A percentile compares a stretch with the other conserved stretches of the same genome.
Evolutionary conservation across 2,329 filamentous ascomycete species (phyloP).

Genomic region (Simplicillium aogashimaense): DNA sequence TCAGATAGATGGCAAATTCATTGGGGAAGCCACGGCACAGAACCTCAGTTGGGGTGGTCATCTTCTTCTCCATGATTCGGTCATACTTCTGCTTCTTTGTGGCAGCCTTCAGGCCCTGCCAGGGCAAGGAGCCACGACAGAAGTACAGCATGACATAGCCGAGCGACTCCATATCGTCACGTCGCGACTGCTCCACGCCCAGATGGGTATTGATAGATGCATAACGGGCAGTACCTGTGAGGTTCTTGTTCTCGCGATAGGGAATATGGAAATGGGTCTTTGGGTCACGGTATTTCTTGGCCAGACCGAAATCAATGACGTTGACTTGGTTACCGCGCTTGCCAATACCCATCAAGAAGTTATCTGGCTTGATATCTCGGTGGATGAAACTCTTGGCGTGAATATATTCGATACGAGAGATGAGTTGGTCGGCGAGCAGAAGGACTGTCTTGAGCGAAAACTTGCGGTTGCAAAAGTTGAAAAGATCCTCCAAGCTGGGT

Average conservation of each 20-base stretch:
- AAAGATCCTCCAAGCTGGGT: slow-evolving; percentile 90
- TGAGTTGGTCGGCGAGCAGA: slow-evolving; percentile 92
- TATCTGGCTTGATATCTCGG: slow-evolving; percentile 99
- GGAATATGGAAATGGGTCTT: slow-evolving; percentile 99
- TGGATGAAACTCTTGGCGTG: slow-evolving; percentile 99
- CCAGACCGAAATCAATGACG: slow-evolving; percentile 96
- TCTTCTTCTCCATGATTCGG: slow-evolving; percentile 99
- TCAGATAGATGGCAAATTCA: slow-evolving; percentile 98
- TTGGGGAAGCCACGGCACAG: slow-evolving; percentile 98
- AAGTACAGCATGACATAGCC: slow-evolving; percentile 99
- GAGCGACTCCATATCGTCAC: slow-evolving; percentile 98
- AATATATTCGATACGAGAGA: slow-evolving; percentile 98
- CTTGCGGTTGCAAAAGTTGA: slow-evolving; percentile 99
- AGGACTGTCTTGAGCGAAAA: slow-evolving; percentile 98
- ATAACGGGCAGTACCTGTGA: slow-evolving; percentile 97
- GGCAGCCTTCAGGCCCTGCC: slow-evolving; percentile 97
- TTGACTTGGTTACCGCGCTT: slow-evolving; percentile 99
- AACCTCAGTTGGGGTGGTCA: slow-evolving; percentile 97
- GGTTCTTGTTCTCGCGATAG: slow-evolving; percentile 99
- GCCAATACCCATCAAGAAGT: slow-evolving; percentile 98
- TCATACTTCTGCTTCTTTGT: slow-evolving; percentile 99
- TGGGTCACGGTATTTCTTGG: slow-evolving; percentile 99
- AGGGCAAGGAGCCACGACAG: slow-evolving; percentile 95
- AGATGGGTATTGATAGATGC: slow-evolving; percentile 98
- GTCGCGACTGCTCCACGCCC: slow-evolving; percentile 96